phyloP scores from a whole-genome alignment of 345 rosid genomes.

The Kandelia obovata region DNA sequence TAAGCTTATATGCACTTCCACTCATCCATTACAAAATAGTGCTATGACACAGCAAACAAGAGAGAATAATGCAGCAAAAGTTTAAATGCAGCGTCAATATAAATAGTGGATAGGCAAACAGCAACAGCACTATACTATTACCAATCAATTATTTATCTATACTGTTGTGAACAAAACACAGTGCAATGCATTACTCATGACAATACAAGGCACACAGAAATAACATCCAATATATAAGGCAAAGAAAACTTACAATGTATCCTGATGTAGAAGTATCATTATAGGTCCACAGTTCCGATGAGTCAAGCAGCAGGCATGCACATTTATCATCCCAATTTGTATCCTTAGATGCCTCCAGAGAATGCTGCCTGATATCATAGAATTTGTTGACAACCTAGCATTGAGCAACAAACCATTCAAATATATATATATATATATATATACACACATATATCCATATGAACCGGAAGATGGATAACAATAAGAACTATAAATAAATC shows the following conservation, averaged over 20 bases:
- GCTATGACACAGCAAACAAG: not conserved
- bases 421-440: not conserved
- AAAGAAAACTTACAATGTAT: slow-evolving; percentile 65
- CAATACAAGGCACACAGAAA: not conserved
- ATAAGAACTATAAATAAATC: too few species aligned
- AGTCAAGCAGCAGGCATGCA: slow-evolving; percentile 59
- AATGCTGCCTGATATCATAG: slow-evolving; percentile 57
- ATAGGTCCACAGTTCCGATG: slow-evolving; percentile 71
- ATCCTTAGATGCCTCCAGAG: slow-evolving; percentile 43
- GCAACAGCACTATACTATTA: too few species aligned
- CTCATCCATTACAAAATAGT: not conserved
- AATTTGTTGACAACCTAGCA: slow-evolving; percentile 72
- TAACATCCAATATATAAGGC: slow-evolving; percentile 6
- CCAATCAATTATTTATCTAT: not conserved
- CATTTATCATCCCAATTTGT: slow-evolving; percentile 65
- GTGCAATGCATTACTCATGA: not conserved
- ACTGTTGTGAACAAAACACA: not conserved
- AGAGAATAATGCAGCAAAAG: not conserved
- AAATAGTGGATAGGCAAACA: not conserved
- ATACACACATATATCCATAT: not conserved
- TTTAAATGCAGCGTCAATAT: not conserved
- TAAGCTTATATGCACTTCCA: not conserved
- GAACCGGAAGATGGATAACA: slow-evolving; percentile 6
- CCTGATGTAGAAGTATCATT: slow-evolving; percentile 73
- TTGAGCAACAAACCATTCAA: slow-evolving; percentile 1